Percentiles rank a stretch among this genome's conserved stretches.
These are phyloP conservation scores for Phialocephala subalpina DNA, from an alignment of 2,329 filamentous ascomycete species.

Conservation along the genomic window DNA sequence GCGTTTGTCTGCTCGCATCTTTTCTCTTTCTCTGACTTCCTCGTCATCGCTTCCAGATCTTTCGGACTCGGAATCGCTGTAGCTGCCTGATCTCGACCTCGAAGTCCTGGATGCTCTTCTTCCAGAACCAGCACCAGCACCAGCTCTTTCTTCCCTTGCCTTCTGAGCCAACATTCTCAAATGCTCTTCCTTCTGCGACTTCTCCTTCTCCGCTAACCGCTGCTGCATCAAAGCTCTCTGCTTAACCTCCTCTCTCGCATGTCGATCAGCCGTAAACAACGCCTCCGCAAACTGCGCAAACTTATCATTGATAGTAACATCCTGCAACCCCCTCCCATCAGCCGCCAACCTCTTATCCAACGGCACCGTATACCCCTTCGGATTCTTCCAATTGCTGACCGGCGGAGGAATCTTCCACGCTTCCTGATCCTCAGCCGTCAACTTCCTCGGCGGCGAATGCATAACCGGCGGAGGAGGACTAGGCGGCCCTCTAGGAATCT, in stretches of 20 bases:
- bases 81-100: conserved; percentile 56
- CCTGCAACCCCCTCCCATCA: conserved; percentile 89
- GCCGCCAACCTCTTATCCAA: conserved; percentile 95
- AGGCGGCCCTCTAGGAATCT: conserved; percentile 91
- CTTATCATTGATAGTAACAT: conserved; percentile 97
- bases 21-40: conserved; percentile 78
- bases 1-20: conserved; percentile 77
- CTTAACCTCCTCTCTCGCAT: conserved; percentile 94
- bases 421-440: conserved; percentile 97
- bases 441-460: conserved; percentile 91
- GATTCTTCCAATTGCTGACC: conserved; percentile 99
- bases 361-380: conserved; percentile 96
- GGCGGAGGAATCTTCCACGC: conserved; percentile 92
- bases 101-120: conserved; percentile 48
- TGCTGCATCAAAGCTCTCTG: conserved; percentile 96
- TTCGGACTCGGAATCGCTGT: conserved; percentile 59
- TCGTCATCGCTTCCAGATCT: conserved; percentile 59
- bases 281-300: conserved; percentile 97
- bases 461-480: conserved; percentile 93
- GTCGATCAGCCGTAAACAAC: conserved; percentile 90
- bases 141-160: conserved; percentile 81
- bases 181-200: conserved; percentile 91
- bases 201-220: conserved; percentile 94
- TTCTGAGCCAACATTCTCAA: conserved; percentile 88
- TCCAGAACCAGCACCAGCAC: conserved; percentile 54